These are phyloP conservation scores for Calonectria pseudoturangicola DNA, from an alignment of 2,329 filamentous ascomycete genomes.

Conservation along the genomic window DNA sequence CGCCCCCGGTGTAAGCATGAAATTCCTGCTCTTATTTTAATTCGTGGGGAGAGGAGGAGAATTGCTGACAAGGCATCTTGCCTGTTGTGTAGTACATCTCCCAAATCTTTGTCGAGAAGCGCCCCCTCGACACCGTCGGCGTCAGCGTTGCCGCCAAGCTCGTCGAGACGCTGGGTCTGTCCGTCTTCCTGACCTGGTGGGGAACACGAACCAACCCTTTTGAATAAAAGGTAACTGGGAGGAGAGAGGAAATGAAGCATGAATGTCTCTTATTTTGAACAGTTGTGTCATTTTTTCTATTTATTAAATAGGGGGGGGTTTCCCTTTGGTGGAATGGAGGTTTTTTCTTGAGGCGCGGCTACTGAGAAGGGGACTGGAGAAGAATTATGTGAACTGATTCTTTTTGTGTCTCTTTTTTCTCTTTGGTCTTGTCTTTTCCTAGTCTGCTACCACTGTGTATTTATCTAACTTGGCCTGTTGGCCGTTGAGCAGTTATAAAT, in stretches of 20 bases:
- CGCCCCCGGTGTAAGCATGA: constrained; percentile 84
- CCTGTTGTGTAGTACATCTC: constrained; percentile 80
- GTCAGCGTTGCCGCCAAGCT: constrained; percentile 89
- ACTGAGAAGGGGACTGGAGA: no score
- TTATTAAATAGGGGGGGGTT: no score
- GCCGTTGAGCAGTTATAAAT: constrained; percentile 18
- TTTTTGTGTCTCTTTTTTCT: background rate
- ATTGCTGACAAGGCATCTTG: background rate
- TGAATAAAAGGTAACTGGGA: constrained; percentile 72
- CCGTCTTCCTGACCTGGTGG: constrained; percentile 97
- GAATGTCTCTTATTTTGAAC: background rate
- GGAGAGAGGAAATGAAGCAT: background rate
- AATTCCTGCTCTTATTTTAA: background rate
- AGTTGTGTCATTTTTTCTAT: background rate
- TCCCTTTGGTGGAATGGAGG: background rate
- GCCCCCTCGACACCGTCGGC: constrained; percentile 91
- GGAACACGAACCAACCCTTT: constrained; percentile 96
- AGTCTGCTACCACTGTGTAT: background rate
- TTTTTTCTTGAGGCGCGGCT: background rate
- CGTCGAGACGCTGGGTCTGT: constrained; percentile 94
- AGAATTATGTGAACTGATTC: background rate
- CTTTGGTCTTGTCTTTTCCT: background rate
- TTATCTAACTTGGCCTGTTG: background rate
- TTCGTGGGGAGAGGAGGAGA: background rate
- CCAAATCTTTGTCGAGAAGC: constrained; percentile 93